These are phyloP conservation scores for Suillus occidentalis DNA, from an alignment of 768 basidiomycete species.

Conservation along the genomic window DNA sequence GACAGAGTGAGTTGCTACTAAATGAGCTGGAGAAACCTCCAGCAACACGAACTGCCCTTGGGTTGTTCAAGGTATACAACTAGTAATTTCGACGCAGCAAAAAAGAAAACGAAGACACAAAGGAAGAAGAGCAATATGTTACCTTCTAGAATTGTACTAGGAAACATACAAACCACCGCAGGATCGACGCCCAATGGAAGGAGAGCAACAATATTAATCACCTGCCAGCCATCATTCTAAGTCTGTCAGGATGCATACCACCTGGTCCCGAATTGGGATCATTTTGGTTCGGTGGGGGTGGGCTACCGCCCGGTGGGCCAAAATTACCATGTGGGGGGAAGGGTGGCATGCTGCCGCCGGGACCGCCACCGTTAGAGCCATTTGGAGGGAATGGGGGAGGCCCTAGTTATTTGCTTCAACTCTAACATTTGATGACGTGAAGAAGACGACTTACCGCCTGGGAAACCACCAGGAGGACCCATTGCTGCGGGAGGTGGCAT, in stretches of 20 bases:
- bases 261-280: conserved; percentile 45
- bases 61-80: not conserved
- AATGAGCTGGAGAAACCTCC: too few relatives aligned
- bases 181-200: not conserved
- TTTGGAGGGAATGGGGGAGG: conserved; percentile 55
- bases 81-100: not conserved
- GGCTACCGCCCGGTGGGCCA: conserved; percentile 41
- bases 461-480: conserved; percentile 49
- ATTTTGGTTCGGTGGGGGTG: conserved; percentile 41
- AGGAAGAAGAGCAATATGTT: not conserved
- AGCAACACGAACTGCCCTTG: too few relatives aligned
- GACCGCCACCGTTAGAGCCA: conserved; percentile 23
- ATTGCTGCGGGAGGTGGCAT: conserved; percentile 16
- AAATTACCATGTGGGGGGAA: conserved; percentile 33
- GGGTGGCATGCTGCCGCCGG: conserved; percentile 32
- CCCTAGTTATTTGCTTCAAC: conserved; percentile 22
- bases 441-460: conserved; percentile 41
- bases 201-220: conserved; percentile 17
- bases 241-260: conserved; percentile 83
- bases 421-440: not conserved
- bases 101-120: not conserved
- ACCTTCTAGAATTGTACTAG: not conserved
- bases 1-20: too few relatives aligned
- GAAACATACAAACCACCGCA: not conserved
- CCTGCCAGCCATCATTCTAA: conserved; percentile 69